phyloP scores from a whole-genome alignment of 257 asterid genomes.

The Petunia axillaris region DNA sequence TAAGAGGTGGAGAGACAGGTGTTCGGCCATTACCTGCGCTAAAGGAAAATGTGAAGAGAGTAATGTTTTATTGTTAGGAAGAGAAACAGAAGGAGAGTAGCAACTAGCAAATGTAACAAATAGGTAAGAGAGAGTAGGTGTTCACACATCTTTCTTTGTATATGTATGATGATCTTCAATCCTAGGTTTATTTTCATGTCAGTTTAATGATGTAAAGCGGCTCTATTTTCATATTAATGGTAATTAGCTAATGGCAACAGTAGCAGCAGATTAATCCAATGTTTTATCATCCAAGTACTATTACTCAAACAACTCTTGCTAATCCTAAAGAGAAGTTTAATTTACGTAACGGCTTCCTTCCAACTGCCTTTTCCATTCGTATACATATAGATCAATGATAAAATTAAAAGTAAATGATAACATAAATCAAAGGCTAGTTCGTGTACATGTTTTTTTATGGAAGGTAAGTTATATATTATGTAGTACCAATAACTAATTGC shows the following conservation, averaged over 20 bases:
- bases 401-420: too few relatives aligned
- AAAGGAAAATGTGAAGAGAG: constrained; percentile 93
- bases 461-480: too few relatives aligned
- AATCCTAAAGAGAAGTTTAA: too few relatives aligned
- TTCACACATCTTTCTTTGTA: constrained; percentile 44
- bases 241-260: not conserved
- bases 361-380: too few relatives aligned
- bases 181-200: constrained; percentile 26
- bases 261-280: constrained; percentile 1
- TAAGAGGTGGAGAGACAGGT: constrained; percentile 60
- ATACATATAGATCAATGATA: too few relatives aligned
- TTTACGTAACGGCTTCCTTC: too few relatives aligned
- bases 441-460: too few relatives aligned
- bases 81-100: not conserved
- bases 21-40: constrained; percentile 90
- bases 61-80: constrained; percentile 85
- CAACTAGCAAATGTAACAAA: constrained; percentile 15
- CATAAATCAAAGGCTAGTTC: too few relatives aligned
- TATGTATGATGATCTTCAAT: constrained; percentile 27
- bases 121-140: constrained; percentile 30
- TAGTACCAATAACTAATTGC: too few relatives aligned
- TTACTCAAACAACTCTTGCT: too few relatives aligned
- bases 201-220: constrained; percentile 35
- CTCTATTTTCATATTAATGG: constrained; percentile 32
- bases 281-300: not conserved